A percentile compares a stretch with the other conserved stretches of the same genome.
Conservation (phyloP, 2,329 filamentous ascomycete genomes). For the Clarireedia sp. region DNA sequence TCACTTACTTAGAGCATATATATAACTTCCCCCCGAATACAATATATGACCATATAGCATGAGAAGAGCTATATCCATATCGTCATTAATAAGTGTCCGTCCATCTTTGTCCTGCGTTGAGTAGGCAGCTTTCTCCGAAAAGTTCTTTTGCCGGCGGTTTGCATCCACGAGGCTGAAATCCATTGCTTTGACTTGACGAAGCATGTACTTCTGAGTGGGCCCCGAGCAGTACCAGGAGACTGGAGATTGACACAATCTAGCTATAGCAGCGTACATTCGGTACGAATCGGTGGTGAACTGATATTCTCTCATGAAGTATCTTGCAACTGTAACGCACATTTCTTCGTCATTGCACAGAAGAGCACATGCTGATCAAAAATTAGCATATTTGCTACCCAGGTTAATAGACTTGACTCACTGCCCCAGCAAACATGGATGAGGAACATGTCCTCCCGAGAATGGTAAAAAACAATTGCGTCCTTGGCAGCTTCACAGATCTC, state of each 20-base stretch:
- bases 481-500: conserved; percentile 69
- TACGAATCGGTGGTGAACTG: conserved; percentile 76
- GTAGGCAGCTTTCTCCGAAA: conserved; percentile 36
- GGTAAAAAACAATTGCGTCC: conserved; percentile 75
- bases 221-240: conserved; percentile 71
- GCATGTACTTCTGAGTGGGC: conserved; percentile 80
- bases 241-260: conserved; percentile 65
- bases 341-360: conserved; percentile 74
- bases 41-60: conserved; percentile 88
- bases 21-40: conserved; percentile 74
- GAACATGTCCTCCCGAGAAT: conserved; percentile 58
- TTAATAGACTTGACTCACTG: conserved; percentile 37
- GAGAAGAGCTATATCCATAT: conserved; percentile 69
- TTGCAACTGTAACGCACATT: conserved; percentile 61
- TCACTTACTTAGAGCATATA: conserved; percentile 62
- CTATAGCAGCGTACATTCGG: conserved; percentile 73
- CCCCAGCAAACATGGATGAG: conserved; percentile 73
- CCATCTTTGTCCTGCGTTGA: conserved; percentile 30
- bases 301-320: conserved; percentile 78
- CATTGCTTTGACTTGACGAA: conserved; percentile 85
- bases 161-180: conserved; percentile 58
- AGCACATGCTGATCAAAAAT: conserved; percentile 58
- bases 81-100: conserved; percentile 24
- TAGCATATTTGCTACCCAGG: neutral
- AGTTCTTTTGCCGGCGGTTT: conserved; percentile 37